These are phyloP conservation scores for Penicillium coprophilum DNA, from an alignment of 495 filamentous ascomycete genomes.

Conservation along the genomic window DNA sequence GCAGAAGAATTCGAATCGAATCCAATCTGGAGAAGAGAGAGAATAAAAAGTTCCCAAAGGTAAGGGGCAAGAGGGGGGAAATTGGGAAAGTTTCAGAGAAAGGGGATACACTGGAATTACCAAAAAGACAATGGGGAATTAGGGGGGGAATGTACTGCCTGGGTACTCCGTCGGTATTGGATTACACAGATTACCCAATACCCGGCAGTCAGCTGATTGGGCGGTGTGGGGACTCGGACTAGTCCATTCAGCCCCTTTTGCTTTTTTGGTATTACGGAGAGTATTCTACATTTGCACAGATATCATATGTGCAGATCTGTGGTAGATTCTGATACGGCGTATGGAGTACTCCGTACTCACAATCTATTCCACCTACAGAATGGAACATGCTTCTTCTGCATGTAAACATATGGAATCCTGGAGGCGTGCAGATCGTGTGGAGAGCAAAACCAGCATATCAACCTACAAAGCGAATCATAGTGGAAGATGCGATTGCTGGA, in stretches of 20 bases:
- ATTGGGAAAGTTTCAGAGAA: slow-evolving; percentile 36
- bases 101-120: slow-evolving; percentile 24
- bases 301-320: background rate
- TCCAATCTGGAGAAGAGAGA: slow-evolving; percentile 19
- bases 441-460: slow-evolving; percentile 10
- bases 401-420: slow-evolving; percentile 5
- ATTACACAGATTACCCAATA: slow-evolving; percentile 6
- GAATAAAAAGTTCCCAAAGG: slow-evolving; percentile 9
- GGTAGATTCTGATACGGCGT: background rate
- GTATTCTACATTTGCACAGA: background rate
- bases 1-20: slow-evolving; percentile 19
- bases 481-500: background rate
- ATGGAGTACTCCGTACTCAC: no score
- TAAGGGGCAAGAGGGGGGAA: slow-evolving; percentile 27
- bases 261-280: background rate
- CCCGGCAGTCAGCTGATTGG: slow-evolving; percentile 9
- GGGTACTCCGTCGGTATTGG: background rate
- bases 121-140: background rate
- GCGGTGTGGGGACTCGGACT: background rate
- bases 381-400: background rate
- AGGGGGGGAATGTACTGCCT: background rate
- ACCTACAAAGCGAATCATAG: background rate
- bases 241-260: slow-evolving; percentile 12
- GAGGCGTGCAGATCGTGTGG: slow-evolving; percentile 11
- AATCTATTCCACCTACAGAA: background rate